These are phyloP conservation scores for Crithidia expoeki DNA, from an alignment of 208 protist genomes.

Conservation along the genomic window DNA sequence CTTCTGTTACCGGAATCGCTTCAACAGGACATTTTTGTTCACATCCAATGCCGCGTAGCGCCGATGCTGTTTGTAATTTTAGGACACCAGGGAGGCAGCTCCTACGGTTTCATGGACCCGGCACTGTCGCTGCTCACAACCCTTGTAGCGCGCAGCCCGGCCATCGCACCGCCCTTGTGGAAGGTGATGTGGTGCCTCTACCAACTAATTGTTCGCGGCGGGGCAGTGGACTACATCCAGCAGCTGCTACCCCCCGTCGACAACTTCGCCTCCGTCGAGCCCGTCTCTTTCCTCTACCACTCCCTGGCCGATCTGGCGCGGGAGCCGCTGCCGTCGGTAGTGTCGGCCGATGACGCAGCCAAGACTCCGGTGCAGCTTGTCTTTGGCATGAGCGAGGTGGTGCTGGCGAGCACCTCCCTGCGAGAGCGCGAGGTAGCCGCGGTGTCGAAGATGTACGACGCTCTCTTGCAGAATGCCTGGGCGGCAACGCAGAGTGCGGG, in stretches of 20 bases:
- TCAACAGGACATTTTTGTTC: slow-evolving; percentile 54
- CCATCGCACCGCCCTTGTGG: slow-evolving; percentile 66
- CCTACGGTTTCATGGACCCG: slow-evolving; percentile 88
- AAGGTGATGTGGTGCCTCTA: slow-evolving; percentile 71
- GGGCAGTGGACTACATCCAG: slow-evolving; percentile 87
- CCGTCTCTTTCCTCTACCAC: slow-evolving; percentile 61
- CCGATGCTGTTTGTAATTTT: slow-evolving; percentile 83
- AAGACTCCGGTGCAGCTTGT: slow-evolving; percentile 78
- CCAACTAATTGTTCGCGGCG: slow-evolving; percentile 58
- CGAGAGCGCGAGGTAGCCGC: slow-evolving; percentile 60
- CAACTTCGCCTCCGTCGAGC: slow-evolving; percentile 88
- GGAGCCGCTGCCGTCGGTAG: slow-evolving; percentile 25
- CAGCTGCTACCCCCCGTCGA: slow-evolving; percentile 90
- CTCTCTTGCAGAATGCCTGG: slow-evolving; percentile 76
- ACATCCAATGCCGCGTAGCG: slow-evolving; percentile 62
- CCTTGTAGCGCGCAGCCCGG: slow-evolving; percentile 77
- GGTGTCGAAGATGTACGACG: slow-evolving; percentile 75
- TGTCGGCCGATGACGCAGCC: slow-evolving; percentile 27
- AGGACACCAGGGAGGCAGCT: slow-evolving; percentile 61
- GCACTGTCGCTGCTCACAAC: slow-evolving; percentile 83
- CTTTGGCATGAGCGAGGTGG: slow-evolving; percentile 63
- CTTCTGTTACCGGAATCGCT: slow-evolving; percentile 14
- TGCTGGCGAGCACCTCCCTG: slow-evolving; percentile 42
- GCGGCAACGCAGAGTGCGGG: slow-evolving; percentile 7
- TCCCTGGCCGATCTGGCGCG: slow-evolving; percentile 26